These are phyloP conservation scores for Aspergillus bombycis DNA, from an alignment of 2,329 filamentous ascomycete genomes.

Conservation along the genomic window DNA sequence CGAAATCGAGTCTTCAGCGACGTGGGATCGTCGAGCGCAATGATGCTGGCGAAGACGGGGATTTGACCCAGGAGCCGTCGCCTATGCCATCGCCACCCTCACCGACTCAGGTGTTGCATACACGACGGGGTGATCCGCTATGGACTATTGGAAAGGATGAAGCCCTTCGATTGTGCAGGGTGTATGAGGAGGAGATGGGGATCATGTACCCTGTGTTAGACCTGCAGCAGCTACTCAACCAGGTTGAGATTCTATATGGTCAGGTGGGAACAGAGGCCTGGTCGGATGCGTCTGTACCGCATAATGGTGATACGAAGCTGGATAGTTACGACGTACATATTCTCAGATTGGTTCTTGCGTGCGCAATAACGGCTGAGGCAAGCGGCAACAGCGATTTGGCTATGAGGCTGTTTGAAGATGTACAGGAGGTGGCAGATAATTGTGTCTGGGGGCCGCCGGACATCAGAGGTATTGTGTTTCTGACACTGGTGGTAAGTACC, in stretches of 20 bases:
- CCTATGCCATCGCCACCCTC: slow-evolving; percentile 35
- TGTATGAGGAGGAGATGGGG: slow-evolving; percentile 87
- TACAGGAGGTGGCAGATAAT: slow-evolving; percentile 70
- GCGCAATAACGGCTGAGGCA: slow-evolving; percentile 74
- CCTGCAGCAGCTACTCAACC: slow-evolving; percentile 67
- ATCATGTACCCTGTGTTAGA: slow-evolving; percentile 86
- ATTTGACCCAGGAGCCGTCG: slow-evolving; percentile 52
- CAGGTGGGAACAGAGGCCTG: slow-evolving; percentile 12
- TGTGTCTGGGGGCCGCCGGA: slow-evolving; percentile 61
- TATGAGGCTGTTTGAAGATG: slow-evolving; percentile 73
- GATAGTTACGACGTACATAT: slow-evolving; percentile 66
- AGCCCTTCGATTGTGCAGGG: slow-evolving; percentile 72
- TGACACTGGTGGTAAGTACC: slow-evolving; percentile 51
- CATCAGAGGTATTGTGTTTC: slow-evolving; percentile 61
- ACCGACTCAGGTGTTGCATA: slow-evolving; percentile 6
- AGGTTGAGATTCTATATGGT: slow-evolving; percentile 66
- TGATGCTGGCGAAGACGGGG: slow-evolving; percentile 55
- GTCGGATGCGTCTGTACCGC: not conserved
- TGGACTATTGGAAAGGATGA: slow-evolving; percentile 76
- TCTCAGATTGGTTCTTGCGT: slow-evolving; percentile 81
- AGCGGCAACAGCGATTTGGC: slow-evolving; percentile 77
- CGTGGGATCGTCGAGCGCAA: slow-evolving; percentile 74
- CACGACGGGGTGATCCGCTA: slow-evolving; percentile 64
- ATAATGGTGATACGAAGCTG: slow-evolving; percentile 47
- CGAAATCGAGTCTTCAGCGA: slow-evolving; percentile 79